Conservation (phyloP, 257 asterid genomes). For the Rubia yunnanensis region DNA sequence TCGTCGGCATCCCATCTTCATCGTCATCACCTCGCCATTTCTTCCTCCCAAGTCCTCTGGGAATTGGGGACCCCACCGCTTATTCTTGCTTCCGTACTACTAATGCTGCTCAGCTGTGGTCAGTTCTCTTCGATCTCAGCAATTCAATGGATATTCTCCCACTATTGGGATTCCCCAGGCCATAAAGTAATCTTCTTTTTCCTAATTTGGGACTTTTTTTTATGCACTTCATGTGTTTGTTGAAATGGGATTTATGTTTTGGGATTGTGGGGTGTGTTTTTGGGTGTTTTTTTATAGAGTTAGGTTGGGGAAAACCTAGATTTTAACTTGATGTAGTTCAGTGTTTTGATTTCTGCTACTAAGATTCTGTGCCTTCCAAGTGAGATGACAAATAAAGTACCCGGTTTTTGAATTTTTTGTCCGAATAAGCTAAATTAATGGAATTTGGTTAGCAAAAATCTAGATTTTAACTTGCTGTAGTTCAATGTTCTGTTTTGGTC, state of each 20-base stretch:
- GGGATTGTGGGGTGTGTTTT: neutral
- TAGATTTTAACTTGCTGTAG: too few species aligned
- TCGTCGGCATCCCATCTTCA: too few species aligned
- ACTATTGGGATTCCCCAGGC: constrained; percentile 80
- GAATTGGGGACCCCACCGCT: constrained; percentile 83
- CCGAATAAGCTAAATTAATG: too few species aligned
- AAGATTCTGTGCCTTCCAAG: too few species aligned
- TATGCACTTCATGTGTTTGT: neutral
- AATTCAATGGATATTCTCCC: constrained; percentile 82
- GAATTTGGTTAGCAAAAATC: too few species aligned
- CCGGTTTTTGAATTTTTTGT: too few species aligned
- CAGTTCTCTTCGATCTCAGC: constrained; percentile 40
- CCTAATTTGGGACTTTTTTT: neutral
- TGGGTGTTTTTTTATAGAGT: neutral
- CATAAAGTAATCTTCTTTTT: constrained; percentile 40
- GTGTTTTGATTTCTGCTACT: too few species aligned
- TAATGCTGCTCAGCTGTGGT: constrained; percentile 52
- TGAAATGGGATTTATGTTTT: neutral
- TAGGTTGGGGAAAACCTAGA: neutral
- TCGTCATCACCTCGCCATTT: too few species aligned
- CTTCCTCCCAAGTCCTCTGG: too few species aligned
- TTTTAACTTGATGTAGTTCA: too few species aligned
- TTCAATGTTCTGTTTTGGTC: too few species aligned
- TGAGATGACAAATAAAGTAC: too few species aligned
- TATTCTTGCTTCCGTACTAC: constrained; percentile 55